Evolutionary conservation across 768 basidiomycete species (phyloP), one percentile per base, ranked within the genome.

Genomic region (Cystobasidium onofrii): DNA sequence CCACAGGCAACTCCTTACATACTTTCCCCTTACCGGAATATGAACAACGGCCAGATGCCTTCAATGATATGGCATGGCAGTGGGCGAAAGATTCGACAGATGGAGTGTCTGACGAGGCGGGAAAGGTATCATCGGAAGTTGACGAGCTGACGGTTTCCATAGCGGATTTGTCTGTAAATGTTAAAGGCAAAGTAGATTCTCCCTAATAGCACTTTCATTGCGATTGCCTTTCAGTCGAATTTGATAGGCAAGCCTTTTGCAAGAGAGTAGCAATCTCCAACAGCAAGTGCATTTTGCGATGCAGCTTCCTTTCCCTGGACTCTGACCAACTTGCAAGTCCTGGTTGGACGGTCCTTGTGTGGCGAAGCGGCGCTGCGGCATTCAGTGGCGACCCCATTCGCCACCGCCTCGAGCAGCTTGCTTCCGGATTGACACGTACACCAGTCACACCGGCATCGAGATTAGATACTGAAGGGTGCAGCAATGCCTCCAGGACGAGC

Each of bases 41-140:
- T 36, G 69, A 71, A n/a, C 54, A 60, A 34, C 13, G 69, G 43
- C 55, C 69, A 31, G 69, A 71, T 29, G 69, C 69, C 1, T 71
- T 71, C 54, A 71, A 71, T 25, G 69, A 71, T 44, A 71, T 60
- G 69, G 69, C 69, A 15, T 71, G 69, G 69, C 69, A 71, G 39
- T 71, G 69, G 52, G 18, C 18, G 39, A 20, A 31, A 27, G 23
- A 6, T 7, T 33, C 39, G 7, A 29, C 50, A 18, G 65, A 46
- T 4, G 7, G 17, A 3, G 29, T 12, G 27, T 7, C 10, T 50
- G 10, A 7, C 7, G 29, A 67, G 20, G 25, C 1, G 41, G 4
- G 7, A 31, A n/a, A 67, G 3, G 4, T 20, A 50, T 50, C 20
- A 50, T 15, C 46, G 15, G n/a, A 7, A 15, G 46, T 50, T 3